phyloP scores from a whole-genome alignment of 768 basidiomycete genomes.

The Kwoniella europaea region DNA sequence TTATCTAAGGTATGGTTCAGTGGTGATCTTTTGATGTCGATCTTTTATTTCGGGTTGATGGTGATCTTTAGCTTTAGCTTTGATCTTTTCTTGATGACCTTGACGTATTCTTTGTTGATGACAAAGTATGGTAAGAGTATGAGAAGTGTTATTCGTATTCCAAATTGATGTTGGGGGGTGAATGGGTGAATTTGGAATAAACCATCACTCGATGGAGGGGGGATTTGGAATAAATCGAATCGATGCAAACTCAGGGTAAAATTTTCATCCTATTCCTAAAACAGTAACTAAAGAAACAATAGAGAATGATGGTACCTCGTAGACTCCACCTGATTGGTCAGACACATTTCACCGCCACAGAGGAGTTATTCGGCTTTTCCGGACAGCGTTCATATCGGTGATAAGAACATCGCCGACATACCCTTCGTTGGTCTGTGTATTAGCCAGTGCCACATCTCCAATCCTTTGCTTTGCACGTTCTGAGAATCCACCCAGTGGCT shows the following conservation, averaged over 20 bases:
- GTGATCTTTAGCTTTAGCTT: conserved; percentile 2
- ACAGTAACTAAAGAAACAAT: neutral
- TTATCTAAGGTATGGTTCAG: neutral
- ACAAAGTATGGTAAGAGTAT: neutral
- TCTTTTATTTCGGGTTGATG: neutral
- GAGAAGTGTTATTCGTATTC: conserved; percentile 13
- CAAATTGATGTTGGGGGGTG: neutral
- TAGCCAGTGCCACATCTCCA: neutral
- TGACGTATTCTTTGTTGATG: conserved; percentile 4
- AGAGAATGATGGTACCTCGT: neutral
- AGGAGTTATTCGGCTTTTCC: neutral
- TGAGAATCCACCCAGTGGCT: neutral
- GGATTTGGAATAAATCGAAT: conserved; percentile 15
- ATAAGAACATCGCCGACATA: neutral
- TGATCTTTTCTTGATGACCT: neutral
- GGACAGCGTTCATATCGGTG: neutral
- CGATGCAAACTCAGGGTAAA: neutral
- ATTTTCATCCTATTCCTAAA: neutral
- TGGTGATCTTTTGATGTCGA: neutral
- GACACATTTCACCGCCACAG: neutral
- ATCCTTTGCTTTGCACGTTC: neutral
- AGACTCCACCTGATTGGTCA: neutral
- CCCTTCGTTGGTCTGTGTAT: neutral
- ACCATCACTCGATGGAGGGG: neutral
- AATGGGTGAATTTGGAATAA: conserved; percentile 25